Evolutionary conservation across 2,329 filamentous ascomycete genomes (phyloP), one percentile per base, ranked within the genome.

Genomic region (Acephala macrosclerotiorum): DNA sequence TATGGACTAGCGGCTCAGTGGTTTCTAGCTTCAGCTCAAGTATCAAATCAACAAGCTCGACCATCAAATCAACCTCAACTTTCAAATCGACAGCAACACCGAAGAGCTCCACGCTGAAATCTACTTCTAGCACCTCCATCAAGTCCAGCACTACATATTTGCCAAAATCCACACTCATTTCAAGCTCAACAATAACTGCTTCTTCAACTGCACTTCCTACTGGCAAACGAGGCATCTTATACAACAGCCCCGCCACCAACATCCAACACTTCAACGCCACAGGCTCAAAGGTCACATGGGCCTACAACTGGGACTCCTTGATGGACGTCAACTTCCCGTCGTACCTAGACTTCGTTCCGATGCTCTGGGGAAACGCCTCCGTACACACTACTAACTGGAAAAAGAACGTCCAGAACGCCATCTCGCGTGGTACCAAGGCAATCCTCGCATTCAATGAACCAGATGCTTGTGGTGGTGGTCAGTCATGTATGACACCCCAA

Each of bases 331-430:
- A 47, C 12, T 63, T 63, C 42, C 61, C 61, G 1, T 22, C 14
- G 14, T 59, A 58, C 35, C 26, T 63, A 2, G 61, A 63, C 35
- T 63, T 49, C 18, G 55, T 63, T 20, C 61, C 61, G 22, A 63
- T 63, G 55, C 55, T 63, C 3, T 63, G 42, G 40, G 47, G 53
- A 25, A 40, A 53, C 22, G 33, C 47, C n/a, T 36, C 45, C 2
- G 29, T 29, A 3, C 38, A 40, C 18, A 59, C 57, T 3, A 26
- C 35, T 1, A 47, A 45, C n/a, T 59, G 57, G 57, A 11, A 25
- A n/a, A 59, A 47, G 38, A 59, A 59, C 42, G 57, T 59, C 9
- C 36, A 45, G 9, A 33, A 26, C 22, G 57, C 57, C 22, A 26
- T 59, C 12, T 40, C 36, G n/a, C n/a, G 57, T 26, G 57, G 57